Percentiles rank a stretch among this genome's conserved stretches.
Evolutionary conservation across 2,329 filamentous ascomycete genomes (phyloP).

Genomic region (Triangularia verruculosa): DNA sequence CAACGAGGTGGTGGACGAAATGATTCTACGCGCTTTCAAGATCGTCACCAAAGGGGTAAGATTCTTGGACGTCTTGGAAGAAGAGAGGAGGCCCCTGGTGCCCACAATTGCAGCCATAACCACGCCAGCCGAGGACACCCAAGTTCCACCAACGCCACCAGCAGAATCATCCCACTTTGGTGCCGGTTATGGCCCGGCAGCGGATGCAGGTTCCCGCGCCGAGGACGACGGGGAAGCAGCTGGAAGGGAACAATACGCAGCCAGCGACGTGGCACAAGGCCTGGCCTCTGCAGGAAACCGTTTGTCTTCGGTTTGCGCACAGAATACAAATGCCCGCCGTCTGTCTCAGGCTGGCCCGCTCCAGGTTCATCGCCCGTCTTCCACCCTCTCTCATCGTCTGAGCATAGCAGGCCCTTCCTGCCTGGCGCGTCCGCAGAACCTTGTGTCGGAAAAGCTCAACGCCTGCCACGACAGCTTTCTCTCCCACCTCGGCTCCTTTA

Average conservation of each 20-base stretch:
- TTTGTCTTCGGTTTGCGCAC: slow-evolving; percentile 45
- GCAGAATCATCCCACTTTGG: slow-evolving; percentile 54
- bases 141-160: slow-evolving; percentile 61
- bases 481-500: slow-evolving; percentile 87
- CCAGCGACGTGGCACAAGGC: slow-evolving; percentile 38
- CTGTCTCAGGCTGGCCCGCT: slow-evolving; percentile 38
- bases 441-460: slow-evolving; percentile 80
- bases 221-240: slow-evolving; percentile 34
- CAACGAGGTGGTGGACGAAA: slow-evolving; percentile 81
- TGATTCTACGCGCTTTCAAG: slow-evolving; percentile 90
- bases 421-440: slow-evolving; percentile 61
- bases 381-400: slow-evolving; percentile 66
- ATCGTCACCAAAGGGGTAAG: slow-evolving; percentile 88
- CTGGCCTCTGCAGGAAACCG: slow-evolving; percentile 41
- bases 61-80: slow-evolving; percentile 83
- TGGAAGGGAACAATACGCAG: slow-evolving; percentile 36
- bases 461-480: slow-evolving; percentile 83
- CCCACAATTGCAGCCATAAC: slow-evolving; percentile 57
- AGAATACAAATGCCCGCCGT: slow-evolving; percentile 30
- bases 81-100: slow-evolving; percentile 51
- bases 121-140: slow-evolving; percentile 56
- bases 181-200: slow-evolving; percentile 33
- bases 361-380: slow-evolving; percentile 40
- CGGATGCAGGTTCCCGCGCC: slow-evolving; percentile 42
- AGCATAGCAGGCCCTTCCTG: slow-evolving; percentile 70